Conservation (phyloP, 345 rosid genomes). For the Clarkia xantiana region DNA sequence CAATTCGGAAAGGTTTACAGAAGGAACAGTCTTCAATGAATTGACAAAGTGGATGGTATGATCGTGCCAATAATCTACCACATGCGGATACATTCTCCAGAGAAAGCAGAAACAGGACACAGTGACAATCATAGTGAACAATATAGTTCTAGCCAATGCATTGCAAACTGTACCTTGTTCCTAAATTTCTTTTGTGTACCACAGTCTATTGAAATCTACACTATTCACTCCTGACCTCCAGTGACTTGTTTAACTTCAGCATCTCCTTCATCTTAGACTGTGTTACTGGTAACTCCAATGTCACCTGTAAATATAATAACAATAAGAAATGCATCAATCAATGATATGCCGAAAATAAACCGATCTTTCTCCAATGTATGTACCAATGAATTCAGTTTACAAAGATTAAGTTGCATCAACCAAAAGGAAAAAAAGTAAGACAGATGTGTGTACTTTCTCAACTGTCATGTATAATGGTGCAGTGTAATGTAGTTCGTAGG, state of each 20-base stretch:
- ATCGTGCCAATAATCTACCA: no score
- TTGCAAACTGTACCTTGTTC: no score
- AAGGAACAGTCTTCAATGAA: no score
- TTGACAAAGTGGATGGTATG: no score
- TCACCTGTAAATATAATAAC: slow-evolving; percentile 30
- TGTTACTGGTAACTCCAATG: slow-evolving; percentile 43
- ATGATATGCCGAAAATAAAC: not conserved
- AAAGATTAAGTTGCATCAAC: not conserved
- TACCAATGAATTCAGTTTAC: not conserved
- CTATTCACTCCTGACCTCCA: slow-evolving; percentile 19
- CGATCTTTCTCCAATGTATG: not conserved
- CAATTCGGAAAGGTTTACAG: no score
- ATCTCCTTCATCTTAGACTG: slow-evolving; percentile 37
- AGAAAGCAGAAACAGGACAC: no score
- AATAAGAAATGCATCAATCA: not conserved
- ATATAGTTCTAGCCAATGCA: no score
- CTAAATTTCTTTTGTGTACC: no score
- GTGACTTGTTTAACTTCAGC: slow-evolving; percentile 18
- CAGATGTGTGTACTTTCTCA: no score
- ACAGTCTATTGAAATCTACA: no score
- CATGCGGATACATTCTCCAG: no score
- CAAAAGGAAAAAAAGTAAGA: not conserved
- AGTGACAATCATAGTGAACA: no score
- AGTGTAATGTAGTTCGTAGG: not conserved
- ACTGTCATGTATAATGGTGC: not conserved